A percentile compares a stretch with the other conserved stretches of the same genome.
Evolutionary conservation across 345 rosid species (phyloP).

Genomic region (Alliaria petiolata): DNA sequence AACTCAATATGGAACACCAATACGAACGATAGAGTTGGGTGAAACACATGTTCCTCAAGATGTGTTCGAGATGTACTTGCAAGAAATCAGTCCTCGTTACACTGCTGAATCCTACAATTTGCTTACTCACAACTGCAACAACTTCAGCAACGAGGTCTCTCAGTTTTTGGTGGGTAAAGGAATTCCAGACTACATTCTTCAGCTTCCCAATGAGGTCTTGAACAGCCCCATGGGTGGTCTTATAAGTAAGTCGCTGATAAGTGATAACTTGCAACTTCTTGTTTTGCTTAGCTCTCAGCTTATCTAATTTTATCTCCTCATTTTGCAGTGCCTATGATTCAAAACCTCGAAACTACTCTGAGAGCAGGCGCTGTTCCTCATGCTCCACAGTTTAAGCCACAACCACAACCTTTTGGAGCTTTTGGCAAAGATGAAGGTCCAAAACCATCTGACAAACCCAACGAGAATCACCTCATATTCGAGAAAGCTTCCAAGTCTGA

Average conservation of each 20-base stretch:
- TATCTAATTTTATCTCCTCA: background rate
- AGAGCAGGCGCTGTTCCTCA: constrained; percentile 87
- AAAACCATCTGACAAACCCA: background rate
- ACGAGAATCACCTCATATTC: background rate
- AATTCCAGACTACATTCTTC: constrained; percentile 83
- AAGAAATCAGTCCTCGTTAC: constrained; percentile 82
- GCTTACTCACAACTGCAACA: constrained; percentile 88
- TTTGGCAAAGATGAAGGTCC: constrained; percentile 27
- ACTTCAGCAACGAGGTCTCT: constrained; percentile 84
- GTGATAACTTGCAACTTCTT: background rate
- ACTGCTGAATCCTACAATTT: constrained; percentile 78
- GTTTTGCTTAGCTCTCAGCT: background rate
- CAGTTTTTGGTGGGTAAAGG: constrained; percentile 81
- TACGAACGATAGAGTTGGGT: constrained; percentile 71
- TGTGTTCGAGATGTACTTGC: constrained; percentile 82
- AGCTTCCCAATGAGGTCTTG: constrained; percentile 84
- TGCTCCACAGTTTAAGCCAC: constrained; percentile 78
- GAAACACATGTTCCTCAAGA: constrained; percentile 80
- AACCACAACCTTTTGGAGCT: constrained; percentile 28
- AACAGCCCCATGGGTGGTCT: constrained; percentile 95
- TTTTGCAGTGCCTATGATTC: constrained; percentile 91
- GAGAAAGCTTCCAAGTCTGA: constrained; percentile 22
- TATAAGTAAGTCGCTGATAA: constrained; percentile 52
- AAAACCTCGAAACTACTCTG: constrained; percentile 71
- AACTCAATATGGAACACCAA: constrained; percentile 75